phyloP scores from a whole-genome alignment of 768 basidiomycete genomes.

The Naganishia friedmannii region DNA sequence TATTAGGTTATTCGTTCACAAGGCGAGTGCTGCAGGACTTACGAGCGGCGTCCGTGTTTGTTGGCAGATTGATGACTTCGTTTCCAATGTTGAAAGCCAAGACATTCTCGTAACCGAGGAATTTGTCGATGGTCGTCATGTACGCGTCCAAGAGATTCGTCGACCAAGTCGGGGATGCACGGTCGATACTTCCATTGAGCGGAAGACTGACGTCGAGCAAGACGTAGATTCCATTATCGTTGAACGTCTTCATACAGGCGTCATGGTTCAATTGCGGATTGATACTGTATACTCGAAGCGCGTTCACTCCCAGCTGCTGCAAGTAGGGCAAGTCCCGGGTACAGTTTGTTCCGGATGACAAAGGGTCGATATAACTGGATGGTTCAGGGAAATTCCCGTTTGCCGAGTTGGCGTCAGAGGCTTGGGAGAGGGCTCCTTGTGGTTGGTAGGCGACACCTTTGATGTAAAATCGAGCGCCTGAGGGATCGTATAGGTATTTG shows the following conservation, averaged over 20 bases:
- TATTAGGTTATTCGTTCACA: too few species aligned
- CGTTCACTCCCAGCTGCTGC: constrained; percentile 71
- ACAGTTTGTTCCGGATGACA: constrained; percentile 67
- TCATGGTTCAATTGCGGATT: constrained; percentile 80
- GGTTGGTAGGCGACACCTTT: constrained; percentile 82
- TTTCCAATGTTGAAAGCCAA: constrained; percentile 88
- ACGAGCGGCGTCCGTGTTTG: constrained; percentile 62
- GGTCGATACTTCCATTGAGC: constrained; percentile 72
- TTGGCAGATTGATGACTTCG: constrained; percentile 64
- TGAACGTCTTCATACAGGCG: constrained; percentile 74
- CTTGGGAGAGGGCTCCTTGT: constrained; percentile 61
- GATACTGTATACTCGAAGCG: constrained; percentile 82
- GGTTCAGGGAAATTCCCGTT: constrained; percentile 57
- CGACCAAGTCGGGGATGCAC: constrained; percentile 69
- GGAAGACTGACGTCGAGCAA: constrained; percentile 88
- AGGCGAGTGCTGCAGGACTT: constrained; percentile 26
- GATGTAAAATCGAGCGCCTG: constrained; percentile 78
- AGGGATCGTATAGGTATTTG: constrained; percentile 73
- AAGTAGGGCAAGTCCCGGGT: constrained; percentile 75
- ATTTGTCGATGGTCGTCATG: constrained; percentile 70
- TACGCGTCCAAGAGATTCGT: constrained; percentile 77
- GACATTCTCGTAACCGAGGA: constrained; percentile 82
- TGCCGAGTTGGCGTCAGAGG: constrained; percentile 40
- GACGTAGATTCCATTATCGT: constrained; percentile 77
- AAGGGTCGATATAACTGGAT: constrained; percentile 73